Evolutionary conservation across 1,139 yeast genomes (phyloP).

Genomic region (Taphrina confusa): DNA sequence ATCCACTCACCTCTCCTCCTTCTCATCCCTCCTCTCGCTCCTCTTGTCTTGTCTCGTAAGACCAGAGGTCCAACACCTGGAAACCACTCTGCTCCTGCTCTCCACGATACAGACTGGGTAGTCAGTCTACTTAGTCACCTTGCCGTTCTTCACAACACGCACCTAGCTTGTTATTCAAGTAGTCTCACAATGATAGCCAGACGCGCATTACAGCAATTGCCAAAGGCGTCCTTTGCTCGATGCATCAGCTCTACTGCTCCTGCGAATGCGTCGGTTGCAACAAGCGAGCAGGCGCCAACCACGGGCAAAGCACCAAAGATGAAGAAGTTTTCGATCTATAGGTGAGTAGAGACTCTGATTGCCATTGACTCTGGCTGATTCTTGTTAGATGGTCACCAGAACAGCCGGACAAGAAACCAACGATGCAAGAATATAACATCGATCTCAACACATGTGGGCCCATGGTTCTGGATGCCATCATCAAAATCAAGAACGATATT

Average conservation of each 20-base stretch:
- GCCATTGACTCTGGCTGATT: neutral
- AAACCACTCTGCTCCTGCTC: neutral
- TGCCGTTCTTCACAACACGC: neutral
- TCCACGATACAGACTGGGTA: neutral
- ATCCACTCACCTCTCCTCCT: neutral
- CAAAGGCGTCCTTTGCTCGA: conserved; percentile 21
- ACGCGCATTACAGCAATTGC: conserved; percentile 21
- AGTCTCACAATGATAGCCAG: conserved; percentile 8
- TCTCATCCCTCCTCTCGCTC: neutral
- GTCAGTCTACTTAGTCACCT: neutral
- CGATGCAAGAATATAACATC: conserved; percentile 75
- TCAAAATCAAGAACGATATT: conserved; percentile 94
- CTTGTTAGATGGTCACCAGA: conserved; percentile 76
- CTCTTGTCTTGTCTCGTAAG: too few species aligned
- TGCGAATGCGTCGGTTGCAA: conserved; percentile 32
- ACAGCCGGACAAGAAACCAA: conserved; percentile 89
- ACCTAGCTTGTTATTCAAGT: neutral
- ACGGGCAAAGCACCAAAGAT: conserved; percentile 52
- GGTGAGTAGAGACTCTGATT: conserved; percentile 60
- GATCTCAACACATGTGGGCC: conserved; percentile 95
- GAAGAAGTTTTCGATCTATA: conserved; percentile 87
- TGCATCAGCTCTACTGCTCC: conserved; percentile 26
- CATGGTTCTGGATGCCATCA: conserved; percentile 92
- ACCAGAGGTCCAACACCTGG: too few species aligned
- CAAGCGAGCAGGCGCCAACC: conserved; percentile 37